A percentile compares a stretch with the other conserved stretches of the same genome.
phyloP scores from a whole-genome alignment of 148 eudicot genomes.

The Oxyria digyna region DNA sequence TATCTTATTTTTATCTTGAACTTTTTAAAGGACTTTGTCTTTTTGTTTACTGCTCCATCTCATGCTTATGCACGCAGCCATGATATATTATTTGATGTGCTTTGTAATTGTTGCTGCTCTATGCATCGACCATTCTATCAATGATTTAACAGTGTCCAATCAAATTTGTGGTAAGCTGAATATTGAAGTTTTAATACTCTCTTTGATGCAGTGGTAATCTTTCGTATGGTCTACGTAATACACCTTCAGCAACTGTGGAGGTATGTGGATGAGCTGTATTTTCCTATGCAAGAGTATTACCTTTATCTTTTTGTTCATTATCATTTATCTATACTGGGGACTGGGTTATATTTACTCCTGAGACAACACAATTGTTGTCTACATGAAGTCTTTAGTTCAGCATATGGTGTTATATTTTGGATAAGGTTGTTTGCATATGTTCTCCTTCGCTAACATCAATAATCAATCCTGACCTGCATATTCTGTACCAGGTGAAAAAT shows the following conservation, averaged over 20 bases:
- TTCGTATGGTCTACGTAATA: slow-evolving; percentile 82
- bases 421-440: background rate
- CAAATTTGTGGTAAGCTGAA: background rate
- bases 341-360: background rate
- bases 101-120: background rate
- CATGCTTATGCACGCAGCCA: background rate
- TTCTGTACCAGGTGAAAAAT: slow-evolving; percentile 41
- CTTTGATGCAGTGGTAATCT: slow-evolving; percentile 54
- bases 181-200: background rate
- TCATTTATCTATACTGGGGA: background rate
- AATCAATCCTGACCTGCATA: slow-evolving; percentile 3
- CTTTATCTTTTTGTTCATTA: background rate
- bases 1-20: background rate
- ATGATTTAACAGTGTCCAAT: background rate
- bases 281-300: background rate
- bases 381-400: background rate
- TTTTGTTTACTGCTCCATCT: background rate
- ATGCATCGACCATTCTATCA: background rate
- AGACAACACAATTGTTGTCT: background rate
- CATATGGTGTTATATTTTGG: background rate
- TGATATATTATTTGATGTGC: background rate
- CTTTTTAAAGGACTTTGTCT: background rate
- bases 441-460: background rate
- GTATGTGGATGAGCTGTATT: slow-evolving; percentile 26
- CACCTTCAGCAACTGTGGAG: slow-evolving; percentile 63